These are phyloP conservation scores for Marasmius tenuissimus DNA, from an alignment of 1,284 basidiomycete genomes.

Conservation along the genomic window DNA sequence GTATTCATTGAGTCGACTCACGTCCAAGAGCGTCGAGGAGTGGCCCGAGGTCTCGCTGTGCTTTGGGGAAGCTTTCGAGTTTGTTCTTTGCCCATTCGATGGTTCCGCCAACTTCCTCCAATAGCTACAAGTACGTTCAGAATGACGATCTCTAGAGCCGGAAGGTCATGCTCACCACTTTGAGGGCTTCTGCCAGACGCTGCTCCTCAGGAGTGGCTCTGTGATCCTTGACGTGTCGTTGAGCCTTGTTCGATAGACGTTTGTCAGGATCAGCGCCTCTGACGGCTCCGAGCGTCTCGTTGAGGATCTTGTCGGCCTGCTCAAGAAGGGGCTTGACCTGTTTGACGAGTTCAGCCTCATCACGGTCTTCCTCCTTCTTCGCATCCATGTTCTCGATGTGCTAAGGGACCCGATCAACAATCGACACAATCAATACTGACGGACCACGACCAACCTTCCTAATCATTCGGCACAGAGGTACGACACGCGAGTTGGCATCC, in stretches of 20 bases:
- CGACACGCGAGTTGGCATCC: constrained; percentile 28
- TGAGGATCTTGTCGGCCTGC: constrained; percentile 35
- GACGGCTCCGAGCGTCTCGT: constrained; percentile 35
- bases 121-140: constrained; percentile 21
- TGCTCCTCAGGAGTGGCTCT: constrained; percentile 38
- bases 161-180: constrained; percentile 24
- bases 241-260: constrained; percentile 32
- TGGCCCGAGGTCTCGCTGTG: constrained; percentile 37
- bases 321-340: constrained; percentile 25
- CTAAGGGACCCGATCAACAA: constrained; percentile 13
- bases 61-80: constrained; percentile 36
- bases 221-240: constrained; percentile 33
- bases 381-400: constrained; percentile 33
- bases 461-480: constrained; percentile 33
- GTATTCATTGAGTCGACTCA: not conserved
- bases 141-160: not conserved
- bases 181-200: constrained; percentile 38
- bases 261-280: constrained; percentile 25
- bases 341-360: constrained; percentile 35
- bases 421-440: not conserved
- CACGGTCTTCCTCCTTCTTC: constrained; percentile 33
- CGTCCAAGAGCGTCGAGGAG: constrained; percentile 29
- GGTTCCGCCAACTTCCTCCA: constrained; percentile 37
- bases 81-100: constrained; percentile 39
- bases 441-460: constrained; percentile 24